Base-by-base conservation (phyloP, 768 basidiomycete genomes). In the Amyloporia xantha region DNA sequence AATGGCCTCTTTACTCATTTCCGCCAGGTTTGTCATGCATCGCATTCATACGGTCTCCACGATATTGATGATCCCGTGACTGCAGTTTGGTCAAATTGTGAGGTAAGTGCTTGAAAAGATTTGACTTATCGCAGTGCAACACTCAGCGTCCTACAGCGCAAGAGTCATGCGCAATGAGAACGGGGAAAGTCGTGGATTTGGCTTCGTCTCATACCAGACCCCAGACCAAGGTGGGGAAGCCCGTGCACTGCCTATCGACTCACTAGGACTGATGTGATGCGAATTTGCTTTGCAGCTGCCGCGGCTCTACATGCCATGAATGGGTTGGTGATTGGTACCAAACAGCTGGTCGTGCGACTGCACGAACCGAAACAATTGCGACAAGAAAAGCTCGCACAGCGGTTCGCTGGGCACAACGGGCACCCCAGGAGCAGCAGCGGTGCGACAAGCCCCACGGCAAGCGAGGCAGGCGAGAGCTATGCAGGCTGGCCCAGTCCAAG, bases 311-410 rank as follows among this genome's bases (percentile, higher is more conserved):
- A 79, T 44, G 77, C 70, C 9, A 92, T 94, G 91, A 91, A 94
- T 49, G 89, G 90, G 13, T 62, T 68, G 12, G 68, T 77, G 23
- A 50, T 94, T 23, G 88, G 87, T 25, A 68, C 74, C 12, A 91
- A 92, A 62, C 80, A 86, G 47, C 74, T 95, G 33, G 84, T 89
- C 1, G 92, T 95, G 23, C 79, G 92, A 36, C 68, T 94, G 45
- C 91, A 94, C 56, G 92, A 94, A 65, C 91, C 91, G 7, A 93
- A 91, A 63, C 87, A 91, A 62, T 67, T 92, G n/a, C 78, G 92
- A 19, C 86, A 91, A 62, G 89, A 91, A 68, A 91, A 92, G 56
- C 72, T 92, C 7, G 89, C 89, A 12, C 83, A 84, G 48, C 75
- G 88, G n/a, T 91, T 87, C 58, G 79, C 71, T 41, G 68, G 78